Base-by-base conservation (phyloP, 345 rosid genomes). In the Gossypium ekmanianum region DNA sequence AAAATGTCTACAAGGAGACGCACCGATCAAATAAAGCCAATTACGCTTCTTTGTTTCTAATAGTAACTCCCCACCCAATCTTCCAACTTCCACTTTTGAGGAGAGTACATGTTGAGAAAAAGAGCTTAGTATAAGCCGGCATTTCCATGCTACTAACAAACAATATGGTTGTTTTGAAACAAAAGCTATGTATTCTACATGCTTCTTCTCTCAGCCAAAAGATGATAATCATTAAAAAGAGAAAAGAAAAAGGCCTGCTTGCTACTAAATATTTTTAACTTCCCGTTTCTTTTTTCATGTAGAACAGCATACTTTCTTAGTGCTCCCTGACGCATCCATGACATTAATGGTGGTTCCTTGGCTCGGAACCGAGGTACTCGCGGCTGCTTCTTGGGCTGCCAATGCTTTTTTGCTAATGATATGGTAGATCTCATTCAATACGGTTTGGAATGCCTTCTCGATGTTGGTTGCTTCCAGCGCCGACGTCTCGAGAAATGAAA, bases 291-390 rank as follows among this genome's bases (percentile, higher is more conserved):
- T 17, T 81, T 58, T 17, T 81, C 48, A 88, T 41, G 89, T 75
- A 75, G 92, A 89, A 77, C 96, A 91, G 71, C 93, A 91, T n/a
- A 83, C 87, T 73, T 77, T 84, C 51, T 76, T 86, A 26, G 71
- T 77, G 29, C 78, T 81, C 13, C 84, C 89, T 68, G 90, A 86
- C 26, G 84, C 75, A 72, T 91, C 90, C 8, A 78, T 76, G 61
- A 89, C 90, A 44, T 91, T 85, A 24, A 91, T 87, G 3, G 90
- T 85, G 54, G 92, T 85, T 67, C 92, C 91, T 76, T 89, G 93
- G 2, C 87, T 86, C 0, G 92, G 92, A 41, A 81, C 70, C 0
- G 87, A 66, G 0, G 84, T 61, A 55, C 75, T 83, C 26, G 88
- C 90, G 6, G 87, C 83, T 17, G 89, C 89, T 79, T 86, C 89